Percentiles rank a stretch among this genome's conserved stretches.
phyloP scores from a whole-genome alignment of 2,329 filamentous ascomycete species.

The Fusarium penzigii region DNA sequence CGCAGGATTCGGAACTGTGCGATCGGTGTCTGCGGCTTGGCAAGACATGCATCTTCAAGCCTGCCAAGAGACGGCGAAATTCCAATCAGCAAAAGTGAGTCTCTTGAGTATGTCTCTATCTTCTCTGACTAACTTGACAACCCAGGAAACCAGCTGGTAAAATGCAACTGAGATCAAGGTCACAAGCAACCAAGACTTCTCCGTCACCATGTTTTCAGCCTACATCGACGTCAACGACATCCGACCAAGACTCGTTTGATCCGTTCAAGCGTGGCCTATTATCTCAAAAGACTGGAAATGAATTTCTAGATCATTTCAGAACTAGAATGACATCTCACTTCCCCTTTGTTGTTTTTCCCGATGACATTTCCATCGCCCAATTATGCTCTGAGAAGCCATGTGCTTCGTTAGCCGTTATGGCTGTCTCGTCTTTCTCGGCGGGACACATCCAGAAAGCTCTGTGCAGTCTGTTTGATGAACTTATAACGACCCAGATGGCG shows the following conservation, averaged over 20 bases:
- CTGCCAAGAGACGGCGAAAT: conserved; percentile 28
- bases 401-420: conserved; percentile 29
- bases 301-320: conserved; percentile 19
- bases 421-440: conserved; percentile 22
- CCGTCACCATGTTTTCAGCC: conserved; percentile 10
- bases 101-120: accelerated
- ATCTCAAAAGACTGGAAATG: conserved; percentile 8
- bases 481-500: conserved; percentile 18
- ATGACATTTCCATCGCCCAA: conserved; percentile 6
- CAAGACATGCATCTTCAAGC: conserved; percentile 33
- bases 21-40: conserved; percentile 35
- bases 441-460: conserved; percentile 20
- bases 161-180: not conserved
- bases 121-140: no score
- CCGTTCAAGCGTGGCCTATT: conserved; percentile 25
- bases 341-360: conserved; percentile 30
- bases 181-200: not conserved
- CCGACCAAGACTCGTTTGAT: conserved; percentile 3
- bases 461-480: conserved; percentile 25
- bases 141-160: not conserved
- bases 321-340: conserved; percentile 28
- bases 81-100: conserved; percentile 12
- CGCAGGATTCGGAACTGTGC: conserved; percentile 31
- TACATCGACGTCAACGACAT: not conserved
- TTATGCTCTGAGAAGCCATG: conserved; percentile 23